phyloP scores from a whole-genome alignment of 2,329 filamentous ascomycete genomes.

The Paraconiothyrium brasiliense region DNA sequence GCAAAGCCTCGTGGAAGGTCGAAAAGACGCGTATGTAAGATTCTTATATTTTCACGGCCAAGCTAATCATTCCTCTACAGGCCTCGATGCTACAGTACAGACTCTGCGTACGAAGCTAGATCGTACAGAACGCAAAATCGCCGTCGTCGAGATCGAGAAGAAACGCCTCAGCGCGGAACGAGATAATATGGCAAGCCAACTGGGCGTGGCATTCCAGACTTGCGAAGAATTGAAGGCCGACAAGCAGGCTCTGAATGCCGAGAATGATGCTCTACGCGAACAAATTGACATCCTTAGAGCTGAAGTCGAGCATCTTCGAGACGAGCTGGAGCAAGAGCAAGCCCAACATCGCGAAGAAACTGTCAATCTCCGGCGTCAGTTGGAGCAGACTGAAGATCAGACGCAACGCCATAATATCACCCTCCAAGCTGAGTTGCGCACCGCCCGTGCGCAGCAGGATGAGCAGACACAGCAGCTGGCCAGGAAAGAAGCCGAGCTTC shows the following conservation, averaged over 20 bases:
- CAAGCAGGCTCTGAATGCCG: constrained; percentile 49
- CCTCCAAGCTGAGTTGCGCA: constrained; percentile 43
- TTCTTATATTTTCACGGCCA: not conserved
- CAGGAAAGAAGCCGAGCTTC: constrained; percentile 45
- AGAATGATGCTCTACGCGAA: constrained; percentile 50
- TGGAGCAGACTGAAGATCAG: constrained; percentile 44
- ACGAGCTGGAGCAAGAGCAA: constrained; percentile 45
- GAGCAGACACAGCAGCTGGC: constrained; percentile 48
- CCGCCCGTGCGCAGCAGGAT: constrained; percentile 45
- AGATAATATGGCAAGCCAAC: constrained; percentile 70
- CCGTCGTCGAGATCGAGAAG: constrained; percentile 70
- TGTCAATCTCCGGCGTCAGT: constrained; percentile 43
- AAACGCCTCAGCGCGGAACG: constrained; percentile 71
- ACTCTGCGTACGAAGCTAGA: constrained; percentile 70
- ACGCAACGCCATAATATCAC: constrained; percentile 47
- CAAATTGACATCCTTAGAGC: constrained; percentile 46
- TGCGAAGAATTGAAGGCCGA: constrained; percentile 61
- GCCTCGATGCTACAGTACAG: constrained; percentile 68
- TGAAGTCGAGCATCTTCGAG: constrained; percentile 46
- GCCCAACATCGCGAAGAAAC: constrained; percentile 47
- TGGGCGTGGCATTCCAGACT: constrained; percentile 68
- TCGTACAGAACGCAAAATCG: constrained; percentile 69
- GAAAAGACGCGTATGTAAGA: constrained; percentile 66
- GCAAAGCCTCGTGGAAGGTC: constrained; percentile 47
- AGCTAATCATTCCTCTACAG: constrained; percentile 47